Evolutionary conservation across 805 yeast genomes (phyloP), one percentile per base, ranked within the genome.

Genomic region (Ogataea paraovalis): DNA sequence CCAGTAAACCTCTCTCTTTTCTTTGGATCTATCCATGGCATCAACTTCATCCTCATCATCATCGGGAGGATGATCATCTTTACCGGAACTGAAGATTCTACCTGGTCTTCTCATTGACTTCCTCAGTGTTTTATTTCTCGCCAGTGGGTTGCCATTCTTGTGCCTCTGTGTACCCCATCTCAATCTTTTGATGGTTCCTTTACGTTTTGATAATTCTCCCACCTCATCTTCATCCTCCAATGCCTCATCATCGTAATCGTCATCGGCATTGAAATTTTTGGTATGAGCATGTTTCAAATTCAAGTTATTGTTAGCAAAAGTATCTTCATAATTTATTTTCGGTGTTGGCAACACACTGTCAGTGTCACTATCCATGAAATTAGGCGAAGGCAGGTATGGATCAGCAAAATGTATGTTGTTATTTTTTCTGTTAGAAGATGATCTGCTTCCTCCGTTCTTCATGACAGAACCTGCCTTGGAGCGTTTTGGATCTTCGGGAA

Each of bases 131-230:
- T 74, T 83, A 16, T 82, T 76, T 54, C 91, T 70, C 7, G 75
- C 75, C 16, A 61, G 42, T 20, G 94, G 91, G 41, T 75, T 73
- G 8, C 95, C 96, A 51, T 80, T 76, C 49, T 80, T 79, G 58
- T 81, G 79, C 56, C 96, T 76, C 54, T 85, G 88, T 3, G 97
- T 91, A 49, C 97, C 97, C 96, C 96, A 88, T 67, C 96, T 75
- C 56, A 83, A 78, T 58, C 95, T 76, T 55, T 84, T 81, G 80
- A 86, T 85, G 0, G 85, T 72, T 14, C 70, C 75, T 30, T 70
- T 65, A 39, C 80, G 51, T 14, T 54, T 46, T 2, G 68, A 61
- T 7, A 52, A 47, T 7, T 58, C 61, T 7, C 57, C 57, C 2
- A 50, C 38, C 4, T 41, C 58, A 45, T 60, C 68, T 28, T 61